Conservation (phyloP, 2,329 filamentous ascomycete species). For the Sporothrix curviconia region DNA sequence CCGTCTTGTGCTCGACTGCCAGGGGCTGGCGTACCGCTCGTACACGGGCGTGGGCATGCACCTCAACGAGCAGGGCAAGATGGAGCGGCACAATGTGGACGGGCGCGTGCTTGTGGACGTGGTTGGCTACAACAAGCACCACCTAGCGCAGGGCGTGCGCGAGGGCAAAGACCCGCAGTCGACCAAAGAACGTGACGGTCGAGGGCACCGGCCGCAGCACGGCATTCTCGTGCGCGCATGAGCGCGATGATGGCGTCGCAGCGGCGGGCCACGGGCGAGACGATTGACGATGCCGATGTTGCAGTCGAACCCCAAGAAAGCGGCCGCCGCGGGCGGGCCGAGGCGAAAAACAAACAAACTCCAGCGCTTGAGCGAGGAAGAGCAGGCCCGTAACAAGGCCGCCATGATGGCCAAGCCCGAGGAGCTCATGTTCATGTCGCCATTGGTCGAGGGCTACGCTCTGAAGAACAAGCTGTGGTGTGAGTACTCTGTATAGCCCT, state of each 20-base stretch:
- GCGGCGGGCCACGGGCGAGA: no score
- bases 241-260: no score
- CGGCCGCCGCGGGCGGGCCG: no score
- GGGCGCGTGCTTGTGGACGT: constrained; percentile 36
- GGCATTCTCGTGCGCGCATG: no score
- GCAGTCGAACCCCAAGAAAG: no score
- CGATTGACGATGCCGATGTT: no score
- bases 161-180: constrained; percentile 29
- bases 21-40: constrained; percentile 34
- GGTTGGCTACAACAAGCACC: constrained; percentile 37
- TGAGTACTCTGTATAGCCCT: constrained; percentile 22
- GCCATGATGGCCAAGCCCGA: constrained; percentile 33
- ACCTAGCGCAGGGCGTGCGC: constrained; percentile 30
- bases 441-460: constrained; percentile 37
- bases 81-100: constrained; percentile 34
- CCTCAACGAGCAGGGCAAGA: constrained; percentile 17
- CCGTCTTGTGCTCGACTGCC: constrained; percentile 35
- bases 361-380: constrained; percentile 27
- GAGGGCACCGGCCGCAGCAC: constrained; percentile 7
- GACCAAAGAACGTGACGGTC: constrained; percentile 20
- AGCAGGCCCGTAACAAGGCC: constrained; percentile 33
- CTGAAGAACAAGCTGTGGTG: constrained; percentile 42
- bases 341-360: neutral
- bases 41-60: constrained; percentile 36
- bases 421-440: constrained; percentile 36